Evolutionary conservation across 305 asterid species (phyloP), one percentile per base, ranked within the genome.

Genomic region (Solanum aculeatissimum): DNA sequence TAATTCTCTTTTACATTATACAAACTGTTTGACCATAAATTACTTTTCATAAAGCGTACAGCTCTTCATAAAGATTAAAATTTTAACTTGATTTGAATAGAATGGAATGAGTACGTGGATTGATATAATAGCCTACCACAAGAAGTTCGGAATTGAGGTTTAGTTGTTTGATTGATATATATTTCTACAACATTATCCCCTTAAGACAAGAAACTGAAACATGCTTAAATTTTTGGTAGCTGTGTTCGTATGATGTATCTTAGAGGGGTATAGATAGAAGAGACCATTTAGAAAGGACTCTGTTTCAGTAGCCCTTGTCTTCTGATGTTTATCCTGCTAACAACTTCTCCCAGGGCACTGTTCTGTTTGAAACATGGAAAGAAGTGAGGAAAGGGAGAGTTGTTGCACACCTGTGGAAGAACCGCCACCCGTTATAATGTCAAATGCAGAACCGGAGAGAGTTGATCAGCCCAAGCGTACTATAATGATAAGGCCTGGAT

Each of bases 401-500:
- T 83, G 81, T 55, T 86, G 88, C 74, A 85, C 78, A n/a, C 53
- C 92, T 84, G 70, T 85, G 86, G 80, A 71, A 65, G 83, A 89
- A 82, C 81, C 87, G 21, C 83, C 62, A 45, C 89, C 89, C 66
- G 79, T 83, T 29, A 43, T 85, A 87, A 88, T 62, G 40, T 86
- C 85, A 84, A 47, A 84, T 85, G 82, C 84, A 72, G 85, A 86
- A 86, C 84, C 85, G 58, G 92, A 87, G 86, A 85, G 16, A 84
- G 86, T 69, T 42, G 90, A 90, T 78, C 88, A 85, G 88, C 89
- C 90, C 45, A 78, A 89, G 86, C 91, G 86, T 87, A 84, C 93
- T 68, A 85, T 94, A 54, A 87, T 92, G 45, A 86, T 85, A 82
- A 92, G 98, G 83, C 92, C 96, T 69, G 96, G 94, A 65, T 84